Conservation (phyloP, 805 yeast genomes). For the Pichia eremophila region DNA sequence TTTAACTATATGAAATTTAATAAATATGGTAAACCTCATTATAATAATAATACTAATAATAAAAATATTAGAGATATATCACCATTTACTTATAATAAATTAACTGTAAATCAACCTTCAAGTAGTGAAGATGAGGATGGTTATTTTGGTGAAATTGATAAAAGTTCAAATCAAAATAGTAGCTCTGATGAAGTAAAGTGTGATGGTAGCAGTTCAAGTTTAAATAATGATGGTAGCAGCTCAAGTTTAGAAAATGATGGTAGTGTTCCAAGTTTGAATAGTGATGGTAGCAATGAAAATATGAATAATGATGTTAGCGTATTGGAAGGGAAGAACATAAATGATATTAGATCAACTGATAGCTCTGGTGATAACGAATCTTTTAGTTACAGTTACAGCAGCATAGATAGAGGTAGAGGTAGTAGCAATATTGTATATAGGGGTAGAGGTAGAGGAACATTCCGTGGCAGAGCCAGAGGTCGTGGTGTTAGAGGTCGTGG, state of each 20-base stretch:
- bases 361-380: not conserved
- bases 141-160: not conserved
- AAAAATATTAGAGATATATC: not conserved
- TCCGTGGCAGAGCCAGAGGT: not conserved
- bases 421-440: not conserved
- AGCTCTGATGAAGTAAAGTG: not conserved
- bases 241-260: not conserved
- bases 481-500: not conserved
- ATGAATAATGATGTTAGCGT: not conserved
- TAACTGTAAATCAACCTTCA: not conserved
- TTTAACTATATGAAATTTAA: not conserved
- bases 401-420: not conserved
- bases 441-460: not conserved
- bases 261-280: not conserved
- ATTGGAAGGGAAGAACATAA: too few relatives aligned
- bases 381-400: not conserved
- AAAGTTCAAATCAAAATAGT: not conserved
- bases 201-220: not conserved
- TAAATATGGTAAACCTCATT: not conserved
- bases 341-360: not conserved
- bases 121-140: not conserved
- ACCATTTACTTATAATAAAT: not conserved
- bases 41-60: not conserved
- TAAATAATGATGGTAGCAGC: not conserved
- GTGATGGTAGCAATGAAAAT: not conserved